Base-by-base conservation (phyloP, 2,329 filamentous ascomycete species). In the Ophidiomyces ophidiicola region DNA sequence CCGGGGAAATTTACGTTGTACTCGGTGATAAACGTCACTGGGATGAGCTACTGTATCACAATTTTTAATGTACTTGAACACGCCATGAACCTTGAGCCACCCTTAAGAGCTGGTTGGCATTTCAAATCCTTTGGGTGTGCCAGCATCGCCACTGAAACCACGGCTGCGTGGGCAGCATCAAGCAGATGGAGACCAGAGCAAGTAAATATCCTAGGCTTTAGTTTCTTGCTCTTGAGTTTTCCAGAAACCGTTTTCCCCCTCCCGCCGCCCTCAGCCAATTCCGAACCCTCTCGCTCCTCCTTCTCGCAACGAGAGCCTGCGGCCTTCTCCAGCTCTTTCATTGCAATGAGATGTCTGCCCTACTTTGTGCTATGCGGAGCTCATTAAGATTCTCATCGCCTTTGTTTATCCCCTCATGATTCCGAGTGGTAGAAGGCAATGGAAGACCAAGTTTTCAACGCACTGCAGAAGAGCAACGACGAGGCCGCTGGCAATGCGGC, bases 141-240 rank as follows among this genome's bases (percentile, higher is more conserved):
- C 23, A 17, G 35, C 26, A 26, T 39, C 28, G 29, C 37, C 37
- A 39, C 37, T 39, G 37, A 39, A 39, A 39, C 37, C 21, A 15
- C 17, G 21, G 29, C 14, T 33, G 37, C 37, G 15, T 39, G 37
- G 33, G 33, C 37, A 39, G 30, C 32, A 30, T 33, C 30, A 33
- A 33, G 23, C 30, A 12, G 28, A 32, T 32, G 36, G 36, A 19
- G n/a, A n/a, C n/a, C n/a, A n/a, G n/a, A n/a, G n/a, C n/a, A n/a
- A 20, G 29, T 21, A 15, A 37, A 20, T 33, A 33, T 33, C 20
- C 37, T 31, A 33, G 21, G 11, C 23, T n/a, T 33, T n/a, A 14
- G 15, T 19, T 12, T 28, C 28, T 20, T 33, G 3, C 37, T 28
- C 18, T 12, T 14, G 14, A 10, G 19, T 33, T 26, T 32, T 31